These are phyloP conservation scores for Citrullus colocynthis DNA, from an alignment of 306 rosid species.

Conservation along the genomic window DNA sequence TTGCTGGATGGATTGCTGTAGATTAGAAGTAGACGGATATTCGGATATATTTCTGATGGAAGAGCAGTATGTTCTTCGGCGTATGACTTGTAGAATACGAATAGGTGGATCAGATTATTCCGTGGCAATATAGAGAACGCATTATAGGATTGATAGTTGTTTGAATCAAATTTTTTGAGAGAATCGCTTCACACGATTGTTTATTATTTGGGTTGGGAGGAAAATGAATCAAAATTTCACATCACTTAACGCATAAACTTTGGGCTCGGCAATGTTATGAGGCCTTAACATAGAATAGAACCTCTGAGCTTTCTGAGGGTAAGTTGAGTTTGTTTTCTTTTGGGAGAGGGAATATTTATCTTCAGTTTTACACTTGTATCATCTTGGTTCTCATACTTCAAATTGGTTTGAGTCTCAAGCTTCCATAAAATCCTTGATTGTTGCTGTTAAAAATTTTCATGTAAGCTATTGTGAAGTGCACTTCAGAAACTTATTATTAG, in stretches of 20 bases:
- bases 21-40: background rate
- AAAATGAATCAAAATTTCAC: background rate
- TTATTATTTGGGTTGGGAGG: background rate
- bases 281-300: background rate
- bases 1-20: background rate
- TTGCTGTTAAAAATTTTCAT: background rate
- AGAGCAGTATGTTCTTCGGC: background rate
- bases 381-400: background rate
- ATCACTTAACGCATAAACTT: background rate
- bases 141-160: background rate
- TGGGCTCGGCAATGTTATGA: background rate
- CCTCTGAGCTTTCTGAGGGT: background rate
- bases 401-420: background rate
- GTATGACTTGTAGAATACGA: background rate
- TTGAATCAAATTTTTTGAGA: background rate
- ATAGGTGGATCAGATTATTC: background rate
- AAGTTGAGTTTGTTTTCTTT: background rate
- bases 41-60: background rate
- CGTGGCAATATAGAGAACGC: background rate
- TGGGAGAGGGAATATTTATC: background rate
- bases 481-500: background rate
- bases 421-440: background rate
- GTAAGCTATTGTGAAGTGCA: background rate
- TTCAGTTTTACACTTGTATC: background rate
- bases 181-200: background rate